Percentiles rank a stretch among this genome's conserved stretches.
phyloP scores from a whole-genome alignment of 2,329 filamentous ascomycete genomes.

The Didymella keratinophila region DNA sequence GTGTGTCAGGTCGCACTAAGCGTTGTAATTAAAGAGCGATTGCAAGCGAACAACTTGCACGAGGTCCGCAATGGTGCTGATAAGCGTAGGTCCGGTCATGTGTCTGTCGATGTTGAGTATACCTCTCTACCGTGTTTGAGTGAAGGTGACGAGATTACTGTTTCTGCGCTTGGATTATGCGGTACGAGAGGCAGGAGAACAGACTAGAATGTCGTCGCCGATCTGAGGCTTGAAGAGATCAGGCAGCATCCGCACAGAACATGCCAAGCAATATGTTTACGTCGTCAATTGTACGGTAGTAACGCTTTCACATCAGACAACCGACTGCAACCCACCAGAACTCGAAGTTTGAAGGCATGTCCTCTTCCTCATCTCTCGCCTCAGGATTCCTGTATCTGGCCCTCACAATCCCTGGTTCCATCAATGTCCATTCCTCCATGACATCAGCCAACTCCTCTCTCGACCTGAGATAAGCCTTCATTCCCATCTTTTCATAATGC shows the following conservation, averaged over 20 bases:
- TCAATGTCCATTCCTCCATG: background rate
- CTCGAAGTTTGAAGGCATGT: background rate
- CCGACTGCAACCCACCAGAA: background rate
- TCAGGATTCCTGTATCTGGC: background rate
- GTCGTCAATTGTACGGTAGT: too few species aligned
- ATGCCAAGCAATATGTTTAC: background rate
- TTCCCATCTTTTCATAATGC: background rate
- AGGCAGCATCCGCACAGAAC: background rate
- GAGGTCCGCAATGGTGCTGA: background rate
- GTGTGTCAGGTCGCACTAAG: background rate
- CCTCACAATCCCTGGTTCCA: background rate
- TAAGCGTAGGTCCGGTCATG: background rate
- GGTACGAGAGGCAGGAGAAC: background rate
- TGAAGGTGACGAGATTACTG: background rate
- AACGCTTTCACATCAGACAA: background rate
- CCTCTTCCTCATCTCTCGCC: background rate
- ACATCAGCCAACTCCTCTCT: background rate
- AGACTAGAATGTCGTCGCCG: background rate
- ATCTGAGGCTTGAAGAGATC: background rate
- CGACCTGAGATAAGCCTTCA: background rate
- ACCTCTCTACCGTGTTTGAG: background rate
- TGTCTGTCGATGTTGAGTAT: background rate
- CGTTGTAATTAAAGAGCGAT: background rate
- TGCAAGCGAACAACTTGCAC: background rate
- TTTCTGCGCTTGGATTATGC: background rate